Base-by-base conservation (phyloP, 345 rosid species). In the Geranium brycei region DNA sequence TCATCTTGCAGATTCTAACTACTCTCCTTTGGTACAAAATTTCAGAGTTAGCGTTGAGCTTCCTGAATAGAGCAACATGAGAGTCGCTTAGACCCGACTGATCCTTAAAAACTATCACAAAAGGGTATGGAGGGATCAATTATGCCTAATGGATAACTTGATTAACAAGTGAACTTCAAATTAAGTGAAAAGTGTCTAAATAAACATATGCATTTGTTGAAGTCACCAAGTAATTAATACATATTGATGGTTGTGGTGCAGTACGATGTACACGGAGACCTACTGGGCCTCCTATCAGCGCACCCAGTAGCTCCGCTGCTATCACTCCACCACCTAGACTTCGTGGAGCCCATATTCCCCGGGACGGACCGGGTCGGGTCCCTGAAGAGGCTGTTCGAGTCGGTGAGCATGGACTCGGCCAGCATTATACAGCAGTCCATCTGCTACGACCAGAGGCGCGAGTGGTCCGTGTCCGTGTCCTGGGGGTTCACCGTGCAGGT, bases 401-500 rank as follows among this genome's bases (percentile, higher is more conserved):
- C 93, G 0, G 88, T 79, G 31, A 77, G 63, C 35, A 72, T 81
- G 0, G 95, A 92, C 66, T 79, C 98, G 1, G 89, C 91, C 6
- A 92, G 91, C 67, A 67, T 83, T 62, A 76, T 86, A 79, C 95
- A 92, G 62, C 91, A 89, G 57, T 89, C 96, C 19, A 82, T 87
- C 58, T 86, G 95, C 86, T 87, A 89, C 7, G 88, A 87, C 73
- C 70, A 66, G 31, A 64, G 64, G 30, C 74, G 82, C 28, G 79
- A 40, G 62, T 89, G 98, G 95, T 84, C 96, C 8, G 75, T 92
- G 71, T 77, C 91, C 0, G 85, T 92, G 6, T 86, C 95, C 0
- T 85, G 98, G 95, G 96, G 98, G 28, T 89, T 78, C 16, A 88
- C 78, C 5, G 93, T 89, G 30, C 95, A 87, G 66, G 77, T 89